Evolutionary conservation across 2,329 filamentous ascomycete genomes (phyloP), one percentile per base, ranked within the genome.

Genomic region (Trichoderma sp.): DNA sequence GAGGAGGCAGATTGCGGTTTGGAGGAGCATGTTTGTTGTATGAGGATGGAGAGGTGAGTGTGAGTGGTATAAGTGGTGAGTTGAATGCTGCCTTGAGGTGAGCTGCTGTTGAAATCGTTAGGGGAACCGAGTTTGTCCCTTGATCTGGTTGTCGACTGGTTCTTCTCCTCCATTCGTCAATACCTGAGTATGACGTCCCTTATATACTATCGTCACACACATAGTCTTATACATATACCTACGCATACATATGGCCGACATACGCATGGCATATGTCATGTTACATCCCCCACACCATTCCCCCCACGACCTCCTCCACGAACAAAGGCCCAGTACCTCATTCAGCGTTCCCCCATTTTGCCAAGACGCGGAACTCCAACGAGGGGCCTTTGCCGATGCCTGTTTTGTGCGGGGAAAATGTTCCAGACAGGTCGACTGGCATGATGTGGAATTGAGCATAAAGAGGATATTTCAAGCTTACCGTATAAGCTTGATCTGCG

Each of bases 11-110:
- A 55, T 19, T 9, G 41, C 10, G 41, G 41, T 63, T 17, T 7
- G 17, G 41, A 65, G 30, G 47, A 65, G 34, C 63, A 65, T 65
- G 3, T n/a, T 55, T 45, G 28, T 21, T 19, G 14, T 19, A 51
- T 34, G 48, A 34, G 41, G 21, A 2, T 24, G 28, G 48, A 24
- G 10, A 14, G 10, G 19, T 15, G 51, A 39, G 51, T 14, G 28
- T 15, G 21, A 34, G 7, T n/a, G n/a, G n/a, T n/a, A n/a, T n/a
- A n/a, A n/a, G n/a, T 21, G 34, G 26, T 34, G 43, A 47, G 17
- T 58, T 34, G 30, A n/a, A 10, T 7, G 30, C 2, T 4, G n/a
- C 24, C 3, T 57, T 26, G 24, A 21, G 55, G 43, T 3, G 7
- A 45, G 9, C 26, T 61, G 47, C 19, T 44, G 21, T n/a, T 15